These are phyloP conservation scores for Nakazawaea ambrosiae DNA, from an alignment of 805 yeast genomes.

Conservation along the genomic window DNA sequence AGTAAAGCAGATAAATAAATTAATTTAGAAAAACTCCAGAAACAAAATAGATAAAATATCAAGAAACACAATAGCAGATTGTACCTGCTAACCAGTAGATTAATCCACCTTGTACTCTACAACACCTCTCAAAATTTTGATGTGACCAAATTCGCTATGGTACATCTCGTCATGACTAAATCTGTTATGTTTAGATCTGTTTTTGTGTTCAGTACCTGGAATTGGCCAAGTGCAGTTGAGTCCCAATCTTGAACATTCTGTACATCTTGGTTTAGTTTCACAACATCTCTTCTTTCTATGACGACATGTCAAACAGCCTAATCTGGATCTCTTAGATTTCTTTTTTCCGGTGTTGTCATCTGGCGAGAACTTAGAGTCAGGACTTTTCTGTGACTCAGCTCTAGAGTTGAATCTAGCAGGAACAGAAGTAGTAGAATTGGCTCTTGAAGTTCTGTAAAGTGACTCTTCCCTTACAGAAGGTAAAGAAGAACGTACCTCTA, in stretches of 20 bases:
- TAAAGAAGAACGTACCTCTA: not conserved
- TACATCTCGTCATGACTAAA: conserved; percentile 44
- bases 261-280: conserved; percentile 60
- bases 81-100: not conserved
- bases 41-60: too few relatives aligned
- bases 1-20: too few relatives aligned
- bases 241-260: conserved; percentile 59
- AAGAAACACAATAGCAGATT: too few relatives aligned
- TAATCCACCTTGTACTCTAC: conserved; percentile 29
- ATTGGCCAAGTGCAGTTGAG: conserved; percentile 67
- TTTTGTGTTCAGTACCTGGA: conserved; percentile 61
- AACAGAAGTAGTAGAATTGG: conserved; percentile 2
- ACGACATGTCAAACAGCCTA: conserved; percentile 77
- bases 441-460: conserved; percentile 1
- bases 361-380: not conserved
- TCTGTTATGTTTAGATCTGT: conserved; percentile 44
- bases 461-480: not conserved
- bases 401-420: conserved; percentile 1
- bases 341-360: not conserved
- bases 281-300: conserved; percentile 74
- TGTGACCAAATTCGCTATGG: conserved; percentile 50
- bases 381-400: not conserved
- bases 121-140: conserved; percentile 56
- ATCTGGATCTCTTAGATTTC: conserved; percentile 47
- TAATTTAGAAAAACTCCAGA: too few relatives aligned